Evolutionary conservation across 495 filamentous ascomycete genomes (phyloP), one percentile per base, ranked within the genome.

Genomic region (Aspergillus indologenus): DNA sequence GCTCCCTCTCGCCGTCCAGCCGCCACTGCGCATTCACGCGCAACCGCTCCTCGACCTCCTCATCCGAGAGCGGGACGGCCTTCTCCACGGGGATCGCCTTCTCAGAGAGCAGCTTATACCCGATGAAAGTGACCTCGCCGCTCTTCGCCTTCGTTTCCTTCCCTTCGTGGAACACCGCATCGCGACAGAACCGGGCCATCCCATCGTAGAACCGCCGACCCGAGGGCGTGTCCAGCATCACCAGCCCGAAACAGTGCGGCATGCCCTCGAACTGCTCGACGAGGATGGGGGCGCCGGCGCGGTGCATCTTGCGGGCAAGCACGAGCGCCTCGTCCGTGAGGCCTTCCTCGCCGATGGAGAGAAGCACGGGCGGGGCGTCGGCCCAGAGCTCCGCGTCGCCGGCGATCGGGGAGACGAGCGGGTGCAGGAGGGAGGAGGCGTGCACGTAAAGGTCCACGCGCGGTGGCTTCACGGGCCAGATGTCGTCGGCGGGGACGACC

Each of bases 221-320:
- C 6, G 75, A 81, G 0, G 71, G 54, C 1, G 82, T 63, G n/a
- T 64, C 67, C n/a, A 77, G 70, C 57, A 96, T 71, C 0, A 95
- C 50, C 60, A 86, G 63, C 0, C 79, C 85, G 68, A 95, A 96
- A 58, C 87, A 90, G 67, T 98, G 93, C 46, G 92, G 92, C 90
- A 96, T 95, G 1, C 85, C 87, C 70, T 93, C 89, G 63, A 85
- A 96, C 70, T 90, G 81, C 65, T 92, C 85, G 43, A 85, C 87
- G 31, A 83, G 73, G 5, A 96, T 83, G 1, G 69, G 61, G 0
- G 88, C 89, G 14, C 87, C 87, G 15, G 86, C 84, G 7, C 66
- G 62, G 26, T 81, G 76, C 2, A 90, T 75, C 34, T 80, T 78
- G 8, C 79, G 72, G 14, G 87, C 89, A 6, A 90, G 56, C 42